Base-by-base conservation (phyloP, 192 early-diverging fungal genomes). In the Backusella psychrophila region DNA sequence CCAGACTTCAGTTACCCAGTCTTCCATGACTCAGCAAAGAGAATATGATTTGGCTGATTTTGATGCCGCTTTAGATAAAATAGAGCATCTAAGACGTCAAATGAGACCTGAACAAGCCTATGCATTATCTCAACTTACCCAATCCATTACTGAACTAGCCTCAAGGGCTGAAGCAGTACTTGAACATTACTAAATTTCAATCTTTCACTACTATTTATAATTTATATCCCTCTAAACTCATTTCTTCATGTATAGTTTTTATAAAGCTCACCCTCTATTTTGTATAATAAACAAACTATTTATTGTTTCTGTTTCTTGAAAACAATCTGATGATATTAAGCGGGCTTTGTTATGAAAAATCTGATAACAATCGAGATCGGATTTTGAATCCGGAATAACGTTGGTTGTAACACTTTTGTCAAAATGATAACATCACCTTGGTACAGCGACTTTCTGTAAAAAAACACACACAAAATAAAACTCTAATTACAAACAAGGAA, bases 81-180 rank as follows among this genome's bases (percentile, higher is more conserved):
- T 75, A 42, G 41, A 75, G 2, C 35, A 42, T 21, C 17, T 75
- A 19, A 59, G 73, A 44, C 65, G 59, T 19, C 73, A 75, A 66
- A 65, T 65, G 26, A 36, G 65, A 46, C 73, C 56, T 6, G 73
- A 75, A 35, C 73, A 75, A 44, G 23, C 73, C 9, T 65, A 67
- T 65, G 73, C 73, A 33, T 65, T 75, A 44, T 75, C 73, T 23
- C 73, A 75, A 66, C 29, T 75, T n/a, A 75, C 26, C 2, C 73
- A 75, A 46, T 44, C 59, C 11, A 36, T 75, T 29, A 31, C 38
- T 75, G 29, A 59, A 17, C 29, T 75, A 26, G 73, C 59, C n/a
- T 41, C 73, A 11, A 59, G 66, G 29, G 73, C 73, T 41, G 73
- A 75, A 15, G 38, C 73, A 8, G 39, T 44, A 29, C 29, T 72